These are phyloP conservation scores for Cyclotella baltica DNA, from an alignment of 108 stramenopile species.

Conservation along the genomic window DNA sequence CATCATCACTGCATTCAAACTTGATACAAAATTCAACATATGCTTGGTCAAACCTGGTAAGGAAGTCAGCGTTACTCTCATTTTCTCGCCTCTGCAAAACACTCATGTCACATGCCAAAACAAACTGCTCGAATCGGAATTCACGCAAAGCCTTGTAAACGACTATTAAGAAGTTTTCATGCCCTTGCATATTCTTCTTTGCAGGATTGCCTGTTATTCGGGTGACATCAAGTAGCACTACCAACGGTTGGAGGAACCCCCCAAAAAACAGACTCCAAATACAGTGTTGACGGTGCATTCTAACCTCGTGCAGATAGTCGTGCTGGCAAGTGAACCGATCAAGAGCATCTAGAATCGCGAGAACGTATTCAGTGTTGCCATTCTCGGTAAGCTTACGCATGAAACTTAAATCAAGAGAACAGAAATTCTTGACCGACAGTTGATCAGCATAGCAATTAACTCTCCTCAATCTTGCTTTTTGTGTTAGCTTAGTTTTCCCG, in stretches of 20 bases:
- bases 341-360: not conserved
- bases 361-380: not conserved
- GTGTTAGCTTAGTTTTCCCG: too few relatives aligned
- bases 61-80: too few relatives aligned
- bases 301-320: not conserved
- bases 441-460: not conserved
- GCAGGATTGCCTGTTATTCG: not conserved
- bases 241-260: not conserved
- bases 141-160: not conserved
- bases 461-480: not conserved
- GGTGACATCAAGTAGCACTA: not conserved
- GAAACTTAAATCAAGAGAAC: not conserved
- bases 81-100: too few relatives aligned
- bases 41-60: too few relatives aligned
- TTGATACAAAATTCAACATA: too few relatives aligned
- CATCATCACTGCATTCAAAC: too few relatives aligned
- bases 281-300: not conserved
- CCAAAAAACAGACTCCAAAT: not conserved
- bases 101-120: too few relatives aligned
- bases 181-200: not conserved
- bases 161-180: not conserved
- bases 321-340: not conserved
- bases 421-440: not conserved
- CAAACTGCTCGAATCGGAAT: too few relatives aligned
- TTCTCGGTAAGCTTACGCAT: not conserved